These are phyloP conservation scores for Fusarium goolgardi DNA, from an alignment of 2,329 filamentous ascomycete genomes.

Conservation along the genomic window DNA sequence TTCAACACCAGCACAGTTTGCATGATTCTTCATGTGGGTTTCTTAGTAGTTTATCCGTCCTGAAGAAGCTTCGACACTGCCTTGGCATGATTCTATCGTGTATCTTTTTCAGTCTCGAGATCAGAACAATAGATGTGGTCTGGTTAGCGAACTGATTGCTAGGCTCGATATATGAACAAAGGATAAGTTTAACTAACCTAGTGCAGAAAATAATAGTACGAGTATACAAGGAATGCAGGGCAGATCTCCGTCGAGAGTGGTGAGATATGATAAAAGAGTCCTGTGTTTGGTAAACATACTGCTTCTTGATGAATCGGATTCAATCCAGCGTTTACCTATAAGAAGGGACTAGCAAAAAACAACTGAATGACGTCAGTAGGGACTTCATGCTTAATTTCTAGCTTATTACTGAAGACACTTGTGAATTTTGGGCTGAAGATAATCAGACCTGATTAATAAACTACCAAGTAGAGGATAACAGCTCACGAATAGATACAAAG, in stretches of 20 bases:
- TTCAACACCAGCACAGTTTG: neutral
- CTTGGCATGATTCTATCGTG: neutral
- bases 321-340: neutral
- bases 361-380: slow-evolving; percentile 10
- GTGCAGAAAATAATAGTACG: neutral
- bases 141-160: neutral
- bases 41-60: neutral
- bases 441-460: neutral
- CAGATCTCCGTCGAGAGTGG: neutral
- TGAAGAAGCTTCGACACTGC: neutral
- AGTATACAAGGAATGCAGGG: neutral
- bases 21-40: neutral
- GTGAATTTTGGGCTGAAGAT: neutral
- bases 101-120: too few species aligned
- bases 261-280: neutral
- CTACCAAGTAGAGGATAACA: neutral
- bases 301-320: neutral
- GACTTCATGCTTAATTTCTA: slow-evolving; percentile 26
- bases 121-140: neutral
- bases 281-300: too few species aligned
- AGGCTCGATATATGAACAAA: neutral
- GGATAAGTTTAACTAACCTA: neutral
- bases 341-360: neutral
- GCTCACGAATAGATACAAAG: neutral
- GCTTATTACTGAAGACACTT: slow-evolving; percentile 11